These are phyloP conservation scores for Combretum micranthum DNA, from an alignment of 345 rosid species.

Conservation along the genomic window DNA sequence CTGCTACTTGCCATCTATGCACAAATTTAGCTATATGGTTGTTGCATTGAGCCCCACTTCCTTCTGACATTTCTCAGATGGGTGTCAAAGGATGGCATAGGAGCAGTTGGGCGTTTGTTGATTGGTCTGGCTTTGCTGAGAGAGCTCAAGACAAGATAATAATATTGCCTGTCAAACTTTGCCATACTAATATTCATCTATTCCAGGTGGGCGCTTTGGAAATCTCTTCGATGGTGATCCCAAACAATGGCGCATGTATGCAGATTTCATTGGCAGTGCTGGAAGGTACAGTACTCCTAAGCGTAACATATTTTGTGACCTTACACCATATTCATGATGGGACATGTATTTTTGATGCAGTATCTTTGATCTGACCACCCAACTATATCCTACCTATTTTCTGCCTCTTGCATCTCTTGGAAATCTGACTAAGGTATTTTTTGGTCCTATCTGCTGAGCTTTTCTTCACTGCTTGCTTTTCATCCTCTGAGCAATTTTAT, in stretches of 20 bases:
- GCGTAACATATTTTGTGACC: conserved; percentile 7
- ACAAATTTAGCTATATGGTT: background rate
- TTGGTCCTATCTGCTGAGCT: background rate
- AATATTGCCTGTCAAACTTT: conserved; percentile 1
- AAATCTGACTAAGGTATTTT: conserved; percentile 86
- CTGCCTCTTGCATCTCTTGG: conserved; percentile 88
- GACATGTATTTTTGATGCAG: conserved; percentile 29
- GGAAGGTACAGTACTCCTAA: conserved; percentile 70
- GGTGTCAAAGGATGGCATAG: conserved; percentile 98
- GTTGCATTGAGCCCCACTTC: conserved; percentile 12
- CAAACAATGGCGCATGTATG: conserved; percentile 99
- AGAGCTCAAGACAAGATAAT: conserved; percentile 7
- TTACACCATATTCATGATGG: conserved; percentile 6
- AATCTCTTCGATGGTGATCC: conserved; percentile 94
- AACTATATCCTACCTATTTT: conserved; percentile 84
- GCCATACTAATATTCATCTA: conserved; percentile 17
- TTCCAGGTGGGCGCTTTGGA: conserved; percentile 87
- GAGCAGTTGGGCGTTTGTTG: conserved; percentile 88
- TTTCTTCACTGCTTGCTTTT: background rate
- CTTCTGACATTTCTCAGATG: conserved; percentile 56
- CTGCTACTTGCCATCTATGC: no score
- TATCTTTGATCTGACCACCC: conserved; percentile 88
- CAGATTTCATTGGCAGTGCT: conserved; percentile 95
- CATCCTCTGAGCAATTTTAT: no score
- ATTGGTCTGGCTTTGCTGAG: conserved; percentile 51